Evolutionary conservation across 345 rosid genomes (phyloP).

Genomic region (Syzygium jambos): DNA sequence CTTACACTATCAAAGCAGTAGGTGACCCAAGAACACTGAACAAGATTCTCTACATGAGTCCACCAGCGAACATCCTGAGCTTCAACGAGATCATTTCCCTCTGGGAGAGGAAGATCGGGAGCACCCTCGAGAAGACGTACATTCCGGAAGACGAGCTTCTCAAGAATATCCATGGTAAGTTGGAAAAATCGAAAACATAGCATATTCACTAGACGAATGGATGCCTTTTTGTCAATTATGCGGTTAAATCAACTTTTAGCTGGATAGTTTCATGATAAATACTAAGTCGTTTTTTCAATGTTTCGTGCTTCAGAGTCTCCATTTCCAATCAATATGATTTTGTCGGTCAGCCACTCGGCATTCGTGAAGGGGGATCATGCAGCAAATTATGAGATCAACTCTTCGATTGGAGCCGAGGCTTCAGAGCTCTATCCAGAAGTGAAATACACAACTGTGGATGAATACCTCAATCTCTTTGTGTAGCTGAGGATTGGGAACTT

Average conservation of each 20-base stretch:
- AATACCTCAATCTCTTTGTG: conserved; percentile 23
- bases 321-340: not conserved
- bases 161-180: not conserved
- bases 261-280: not conserved
- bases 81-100: not conserved
- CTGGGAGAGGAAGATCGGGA: not conserved
- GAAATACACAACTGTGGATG: conserved; percentile 28
- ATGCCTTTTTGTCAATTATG: not conserved
- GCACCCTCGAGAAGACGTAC: not conserved
- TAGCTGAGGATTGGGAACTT: not conserved
- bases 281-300: not conserved
- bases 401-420: conserved; percentile 8
- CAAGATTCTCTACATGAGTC: not conserved
- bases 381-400: conserved; percentile 9
- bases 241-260: not conserved
- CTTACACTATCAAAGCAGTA: not conserved
- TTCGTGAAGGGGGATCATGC: conserved; percentile 12
- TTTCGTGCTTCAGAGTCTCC: not conserved
- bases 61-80: not conserved
- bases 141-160: not conserved
- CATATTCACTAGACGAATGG: not conserved
- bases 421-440: conserved; percentile 20
- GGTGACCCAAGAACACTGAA: not conserved
- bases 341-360: not conserved
- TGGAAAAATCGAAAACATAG: not conserved